These are phyloP conservation scores for Termitomyces sp. DNA, from an alignment of 768 basidiomycete species.

Conservation along the genomic window DNA sequence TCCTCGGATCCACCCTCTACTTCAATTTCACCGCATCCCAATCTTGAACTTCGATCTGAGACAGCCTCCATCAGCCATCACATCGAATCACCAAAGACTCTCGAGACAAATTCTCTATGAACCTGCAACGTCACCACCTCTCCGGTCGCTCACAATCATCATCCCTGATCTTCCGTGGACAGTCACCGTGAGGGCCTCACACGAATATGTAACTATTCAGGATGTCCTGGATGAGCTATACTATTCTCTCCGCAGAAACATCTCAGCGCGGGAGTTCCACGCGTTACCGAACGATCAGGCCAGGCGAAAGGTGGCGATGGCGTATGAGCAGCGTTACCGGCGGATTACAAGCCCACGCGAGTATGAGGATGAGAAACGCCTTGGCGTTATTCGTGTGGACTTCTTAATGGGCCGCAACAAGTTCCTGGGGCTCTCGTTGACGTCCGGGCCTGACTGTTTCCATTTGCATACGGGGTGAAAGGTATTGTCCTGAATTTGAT, in stretches of 20 bases:
- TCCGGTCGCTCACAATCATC: slow-evolving; percentile 25
- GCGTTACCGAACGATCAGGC: slow-evolving; percentile 31
- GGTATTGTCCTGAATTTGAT: not conserved
- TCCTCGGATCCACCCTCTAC: slow-evolving; percentile 23
- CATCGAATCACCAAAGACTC: slow-evolving; percentile 20
- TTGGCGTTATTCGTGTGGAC: slow-evolving; percentile 57
- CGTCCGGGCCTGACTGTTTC: slow-evolving; percentile 30
- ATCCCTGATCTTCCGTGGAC: slow-evolving; percentile 32
- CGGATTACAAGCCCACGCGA: slow-evolving; percentile 30
- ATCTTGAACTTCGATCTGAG: slow-evolving; percentile 28
- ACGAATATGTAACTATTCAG: slow-evolving; percentile 28
- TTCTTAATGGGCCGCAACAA: slow-evolving; percentile 44
- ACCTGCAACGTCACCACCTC: slow-evolving; percentile 32
- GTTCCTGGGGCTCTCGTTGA: slow-evolving; percentile 44
- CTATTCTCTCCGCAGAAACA: slow-evolving; percentile 37
- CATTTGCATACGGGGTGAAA: slow-evolving; percentile 16
- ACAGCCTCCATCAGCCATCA: slow-evolving; percentile 25
- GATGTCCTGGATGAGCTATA: slow-evolving; percentile 35
- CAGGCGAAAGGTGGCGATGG: slow-evolving; percentile 35
- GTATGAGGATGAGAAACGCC: slow-evolving; percentile 43
- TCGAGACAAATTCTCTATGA: slow-evolving; percentile 26
- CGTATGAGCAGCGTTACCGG: slow-evolving; percentile 46
- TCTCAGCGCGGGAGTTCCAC: slow-evolving; percentile 41
- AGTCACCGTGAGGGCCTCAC: slow-evolving; percentile 28
- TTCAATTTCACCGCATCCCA: slow-evolving; percentile 20